phyloP scores from a whole-genome alignment of 495 filamentous ascomycete genomes.

The Entonaema liquescens region DNA sequence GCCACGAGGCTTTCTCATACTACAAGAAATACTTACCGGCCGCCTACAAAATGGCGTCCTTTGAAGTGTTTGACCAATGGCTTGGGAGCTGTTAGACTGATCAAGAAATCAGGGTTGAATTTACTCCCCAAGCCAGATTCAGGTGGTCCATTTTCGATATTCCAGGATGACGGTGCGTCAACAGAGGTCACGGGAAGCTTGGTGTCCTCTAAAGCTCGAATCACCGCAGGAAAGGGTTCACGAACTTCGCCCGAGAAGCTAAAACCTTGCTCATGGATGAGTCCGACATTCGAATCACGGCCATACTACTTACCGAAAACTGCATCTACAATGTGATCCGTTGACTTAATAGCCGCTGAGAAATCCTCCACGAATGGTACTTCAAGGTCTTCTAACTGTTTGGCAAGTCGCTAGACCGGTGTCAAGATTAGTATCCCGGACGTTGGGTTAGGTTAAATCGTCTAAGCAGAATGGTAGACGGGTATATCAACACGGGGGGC shows the following conservation, averaged over 20 bases:
- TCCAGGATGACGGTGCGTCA: constrained; percentile 93
- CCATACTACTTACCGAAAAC: constrained; percentile 74
- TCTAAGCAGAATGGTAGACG: constrained; percentile 5
- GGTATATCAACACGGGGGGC: constrained; percentile 27
- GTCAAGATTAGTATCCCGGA: constrained; percentile 20
- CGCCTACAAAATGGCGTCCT: constrained; percentile 90
- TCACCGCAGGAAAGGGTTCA: constrained; percentile 85
- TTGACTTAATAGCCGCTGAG: constrained; percentile 64
- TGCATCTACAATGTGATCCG: constrained; percentile 88
- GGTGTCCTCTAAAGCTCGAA: constrained; percentile 77
- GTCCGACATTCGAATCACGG: constrained; percentile 14
- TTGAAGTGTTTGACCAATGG: constrained; percentile 84
- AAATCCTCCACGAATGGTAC: constrained; percentile 91
- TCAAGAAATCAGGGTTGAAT: constrained; percentile 79
- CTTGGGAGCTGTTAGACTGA: constrained; percentile 95
- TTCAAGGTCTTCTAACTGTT: constrained; percentile 81
- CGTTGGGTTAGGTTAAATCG: background rate
- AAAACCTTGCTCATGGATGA: constrained; percentile 67
- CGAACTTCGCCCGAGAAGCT: constrained; percentile 92
- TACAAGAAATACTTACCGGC: constrained; percentile 59
- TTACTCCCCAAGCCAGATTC: constrained; percentile 76
- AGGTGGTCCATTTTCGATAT: constrained; percentile 87
- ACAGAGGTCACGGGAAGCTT: constrained; percentile 82
- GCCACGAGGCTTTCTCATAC: constrained; percentile 3
- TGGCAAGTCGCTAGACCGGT: constrained; percentile 72